phyloP scores from a whole-genome alignment of 148 eudicot species.

The Fagopyrum tataricum region DNA sequence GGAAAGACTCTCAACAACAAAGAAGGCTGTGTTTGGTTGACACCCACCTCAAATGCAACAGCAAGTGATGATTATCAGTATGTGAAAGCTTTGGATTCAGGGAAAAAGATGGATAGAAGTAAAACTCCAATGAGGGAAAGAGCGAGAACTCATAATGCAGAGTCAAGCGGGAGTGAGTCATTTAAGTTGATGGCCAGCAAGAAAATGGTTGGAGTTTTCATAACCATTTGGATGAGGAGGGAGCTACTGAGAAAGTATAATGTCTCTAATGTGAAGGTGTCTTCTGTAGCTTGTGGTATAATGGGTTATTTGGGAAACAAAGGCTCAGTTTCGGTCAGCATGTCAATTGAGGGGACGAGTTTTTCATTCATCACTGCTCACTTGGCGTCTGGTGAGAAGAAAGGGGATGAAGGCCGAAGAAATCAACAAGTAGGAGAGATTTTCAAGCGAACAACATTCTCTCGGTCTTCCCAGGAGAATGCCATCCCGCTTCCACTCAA shows the following conservation, averaged over 20 bases:
- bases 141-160: conserved; percentile 20
- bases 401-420: conserved; percentile 50
- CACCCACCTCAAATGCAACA: conserved; percentile 39
- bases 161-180: conserved; percentile 11
- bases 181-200: conserved; percentile 61
- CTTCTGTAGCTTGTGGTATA: conserved; percentile 56
- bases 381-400: conserved; percentile 71
- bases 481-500: conserved; percentile 31
- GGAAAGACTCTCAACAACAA: conserved; percentile 70
- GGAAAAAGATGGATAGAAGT: conserved; percentile 18
- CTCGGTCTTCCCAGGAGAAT: conserved; percentile 28
- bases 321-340: conserved; percentile 58
- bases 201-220: conserved; percentile 71
- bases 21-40: conserved; percentile 70
- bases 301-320: conserved; percentile 69
- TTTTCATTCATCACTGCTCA: conserved; percentile 56
- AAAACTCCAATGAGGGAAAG: conserved; percentile 28
- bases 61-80: conserved; percentile 37
- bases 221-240: conserved; percentile 57
- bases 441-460: conserved; percentile 44
- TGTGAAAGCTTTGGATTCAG: conserved; percentile 10
- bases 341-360: conserved; percentile 51
- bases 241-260: conserved; percentile 31
- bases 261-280: conserved; percentile 41
- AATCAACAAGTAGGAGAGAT: conserved; percentile 52